These are phyloP conservation scores for Vitis hybrid DNA, from an alignment of 177 flowering plant species.

Conservation along the genomic window DNA sequence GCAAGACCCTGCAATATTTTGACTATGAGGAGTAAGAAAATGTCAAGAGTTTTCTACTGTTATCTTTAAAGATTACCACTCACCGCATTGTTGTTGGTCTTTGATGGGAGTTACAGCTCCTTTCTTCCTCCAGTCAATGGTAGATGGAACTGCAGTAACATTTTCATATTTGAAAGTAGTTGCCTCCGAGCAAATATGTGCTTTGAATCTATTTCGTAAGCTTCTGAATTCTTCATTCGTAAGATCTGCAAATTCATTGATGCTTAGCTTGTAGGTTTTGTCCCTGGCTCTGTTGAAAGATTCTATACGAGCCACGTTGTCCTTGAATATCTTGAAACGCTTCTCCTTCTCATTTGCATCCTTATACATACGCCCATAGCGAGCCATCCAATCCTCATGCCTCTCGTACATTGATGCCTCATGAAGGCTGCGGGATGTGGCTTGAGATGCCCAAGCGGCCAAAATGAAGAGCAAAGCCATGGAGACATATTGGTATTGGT, in stretches of 20 bases:
- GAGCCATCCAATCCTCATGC: slow-evolving; percentile 22
- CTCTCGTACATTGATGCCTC: slow-evolving; percentile 9
- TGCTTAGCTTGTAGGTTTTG: slow-evolving; percentile 21
- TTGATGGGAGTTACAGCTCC: slow-evolving; percentile 27
- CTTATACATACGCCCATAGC: slow-evolving; percentile 13
- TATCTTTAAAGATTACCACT: neutral
- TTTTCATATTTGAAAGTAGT: slow-evolving; percentile 17
- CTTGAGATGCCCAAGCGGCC: slow-evolving; percentile 11
- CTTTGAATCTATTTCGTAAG: slow-evolving; percentile 15
- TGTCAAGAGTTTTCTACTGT: too few species aligned
- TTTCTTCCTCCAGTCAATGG: slow-evolving; percentile 27
- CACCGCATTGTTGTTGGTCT: slow-evolving; percentile 30
- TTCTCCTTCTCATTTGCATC: slow-evolving; percentile 5
- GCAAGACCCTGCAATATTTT: slow-evolving; percentile 16
- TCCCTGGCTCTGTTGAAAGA: slow-evolving; percentile 9
- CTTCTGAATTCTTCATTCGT: slow-evolving; percentile 18
- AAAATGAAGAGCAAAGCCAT: slow-evolving; percentile 13
- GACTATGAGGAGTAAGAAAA: neutral
- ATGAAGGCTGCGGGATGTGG: slow-evolving; percentile 5
- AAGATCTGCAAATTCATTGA: slow-evolving; percentile 27
- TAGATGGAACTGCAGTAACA: slow-evolving; percentile 7
- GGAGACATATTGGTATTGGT: neutral
- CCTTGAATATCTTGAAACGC: slow-evolving; percentile 9
- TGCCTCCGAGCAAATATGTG: neutral
- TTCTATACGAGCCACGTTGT: slow-evolving; percentile 20